A percentile compares a stretch with the other conserved stretches of the same genome.
phyloP scores from a whole-genome alignment of 805 yeast genomes.

The Naumovozyma baii region DNA sequence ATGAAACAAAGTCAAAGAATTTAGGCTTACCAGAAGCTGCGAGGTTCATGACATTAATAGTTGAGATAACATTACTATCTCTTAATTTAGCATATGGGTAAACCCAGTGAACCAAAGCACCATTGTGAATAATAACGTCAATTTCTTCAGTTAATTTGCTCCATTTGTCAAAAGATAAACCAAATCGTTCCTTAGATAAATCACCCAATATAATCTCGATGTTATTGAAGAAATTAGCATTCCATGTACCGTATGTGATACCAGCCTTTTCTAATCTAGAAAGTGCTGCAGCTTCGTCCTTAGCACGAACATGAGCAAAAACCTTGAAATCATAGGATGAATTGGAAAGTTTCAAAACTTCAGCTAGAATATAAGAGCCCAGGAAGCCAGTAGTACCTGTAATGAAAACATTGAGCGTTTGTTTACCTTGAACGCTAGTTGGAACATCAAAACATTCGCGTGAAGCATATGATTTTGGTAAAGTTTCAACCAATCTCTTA shows the following conservation, averaged over 20 bases:
- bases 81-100: constrained; percentile 85
- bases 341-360: constrained; percentile 51
- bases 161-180: constrained; percentile 54
- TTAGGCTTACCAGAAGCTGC: constrained; percentile 67
- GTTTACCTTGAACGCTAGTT: constrained; percentile 20
- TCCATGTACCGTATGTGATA: constrained; percentile 60
- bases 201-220: constrained; percentile 78
- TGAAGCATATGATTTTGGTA: constrained; percentile 39
- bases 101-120: constrained; percentile 98
- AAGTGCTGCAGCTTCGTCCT: constrained; percentile 54
- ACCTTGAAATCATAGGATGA: constrained; percentile 41
- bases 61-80: constrained; percentile 86
- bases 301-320: constrained; percentile 87
- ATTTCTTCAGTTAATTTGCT: constrained; percentile 41
- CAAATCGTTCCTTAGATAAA: constrained; percentile 63
- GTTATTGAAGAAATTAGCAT: constrained; percentile 44
- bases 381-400: constrained; percentile 97
- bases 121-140: constrained; percentile 88
- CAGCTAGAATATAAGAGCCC: constrained; percentile 80
- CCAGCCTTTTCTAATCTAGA: constrained; percentile 71
- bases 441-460: constrained; percentile 25
- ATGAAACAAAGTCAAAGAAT: constrained; percentile 81
- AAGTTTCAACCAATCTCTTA: constrained; percentile 35
- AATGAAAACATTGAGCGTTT: constrained; percentile 53
- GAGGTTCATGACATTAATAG: constrained; percentile 72